Base-by-base conservation (phyloP, 306 rosid species). In the Cicer cuneatum region DNA sequence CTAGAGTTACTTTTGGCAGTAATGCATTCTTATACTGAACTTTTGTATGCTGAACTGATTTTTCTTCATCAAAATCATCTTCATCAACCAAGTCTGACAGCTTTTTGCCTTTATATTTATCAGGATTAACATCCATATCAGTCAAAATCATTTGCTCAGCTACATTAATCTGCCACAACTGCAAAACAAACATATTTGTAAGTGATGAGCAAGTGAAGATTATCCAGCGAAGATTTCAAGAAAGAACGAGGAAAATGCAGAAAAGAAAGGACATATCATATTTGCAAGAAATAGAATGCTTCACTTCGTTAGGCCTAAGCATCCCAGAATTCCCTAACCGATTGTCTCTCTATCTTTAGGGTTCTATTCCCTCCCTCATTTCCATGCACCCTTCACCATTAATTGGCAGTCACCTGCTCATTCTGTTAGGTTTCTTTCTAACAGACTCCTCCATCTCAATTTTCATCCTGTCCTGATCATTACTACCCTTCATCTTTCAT, bases 161-260 rank as follows among this genome's bases (percentile, higher is more conserved):
- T 24, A 68, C 88, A 85, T 91, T 90, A 71, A 90, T 87, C 85
- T 94, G 98, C 98, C 97, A 94, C 84, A 94, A 85, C 98, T 94
- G 98, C 80, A 78, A 46, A 71, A 78, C 39, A 70, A 12, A 65
- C 4, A 53, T 49, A 75, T 43, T 51, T 40, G 79, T 70, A 9
- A 59, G 78, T 12, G 64, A 83, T 57, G 62, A 9, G 15, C 15
- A 18, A 62, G 41, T 15, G 57, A 71, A 62, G 40, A 63, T 40
- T 12, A 42, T 53, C 58, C 54, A 62, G 16, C 16, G 49, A 12
- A 11, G 38, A 42, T 66, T 66, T 66, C 53, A 43, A 3, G 16
- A 66, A 46, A 66, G 21, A 19, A 24, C 11, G 4, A 42, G 54
- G 33, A 64, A 35, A 64, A 19, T 18, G 37, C 38, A 41, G 51